Evolutionary conservation across 164 flowering plant species (phyloP).

Genomic region (Umbellularia californica): DNA sequence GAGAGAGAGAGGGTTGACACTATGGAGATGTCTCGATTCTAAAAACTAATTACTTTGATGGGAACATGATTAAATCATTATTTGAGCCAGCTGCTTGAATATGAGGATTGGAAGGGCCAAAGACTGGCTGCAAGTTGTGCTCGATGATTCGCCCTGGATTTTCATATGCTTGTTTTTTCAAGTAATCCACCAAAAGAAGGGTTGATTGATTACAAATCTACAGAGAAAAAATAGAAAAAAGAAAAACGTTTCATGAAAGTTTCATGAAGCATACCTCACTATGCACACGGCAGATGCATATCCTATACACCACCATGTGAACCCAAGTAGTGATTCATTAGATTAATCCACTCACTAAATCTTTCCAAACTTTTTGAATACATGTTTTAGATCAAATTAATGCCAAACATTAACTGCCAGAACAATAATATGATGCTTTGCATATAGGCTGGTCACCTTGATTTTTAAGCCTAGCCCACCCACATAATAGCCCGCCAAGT

Average conservation of each 20-base stretch:
- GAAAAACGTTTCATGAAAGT: too few species aligned
- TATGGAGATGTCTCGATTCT: not conserved
- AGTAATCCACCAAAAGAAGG: slow-evolving; percentile 31
- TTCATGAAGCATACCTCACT: not conserved
- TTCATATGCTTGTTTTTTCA: slow-evolving; percentile 43
- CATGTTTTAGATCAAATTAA: too few species aligned
- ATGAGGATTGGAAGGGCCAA: slow-evolving; percentile 15
- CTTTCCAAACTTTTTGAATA: not conserved
- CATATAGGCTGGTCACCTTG: too few species aligned
- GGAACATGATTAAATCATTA: not conserved
- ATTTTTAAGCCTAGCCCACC: too few species aligned
- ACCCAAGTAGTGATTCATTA: not conserved
- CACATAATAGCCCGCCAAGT: too few species aligned
- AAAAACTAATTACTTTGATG: slow-evolving; percentile 3
- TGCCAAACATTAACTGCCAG: not conserved
- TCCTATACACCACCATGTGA: not conserved
- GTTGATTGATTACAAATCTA: not conserved
- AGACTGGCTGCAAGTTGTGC: slow-evolving; percentile 4
- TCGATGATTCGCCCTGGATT: slow-evolving; percentile 29
- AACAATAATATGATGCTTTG: too few species aligned
- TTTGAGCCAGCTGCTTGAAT: slow-evolving; percentile 17
- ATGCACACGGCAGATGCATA: not conserved
- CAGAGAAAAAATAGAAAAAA: too few species aligned
- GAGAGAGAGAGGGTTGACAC: too few species aligned
- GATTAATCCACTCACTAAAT: not conserved